Evolutionary conservation across 2,329 filamentous ascomycete species (phyloP).

Genomic region (Aureobasidium sp.): DNA sequence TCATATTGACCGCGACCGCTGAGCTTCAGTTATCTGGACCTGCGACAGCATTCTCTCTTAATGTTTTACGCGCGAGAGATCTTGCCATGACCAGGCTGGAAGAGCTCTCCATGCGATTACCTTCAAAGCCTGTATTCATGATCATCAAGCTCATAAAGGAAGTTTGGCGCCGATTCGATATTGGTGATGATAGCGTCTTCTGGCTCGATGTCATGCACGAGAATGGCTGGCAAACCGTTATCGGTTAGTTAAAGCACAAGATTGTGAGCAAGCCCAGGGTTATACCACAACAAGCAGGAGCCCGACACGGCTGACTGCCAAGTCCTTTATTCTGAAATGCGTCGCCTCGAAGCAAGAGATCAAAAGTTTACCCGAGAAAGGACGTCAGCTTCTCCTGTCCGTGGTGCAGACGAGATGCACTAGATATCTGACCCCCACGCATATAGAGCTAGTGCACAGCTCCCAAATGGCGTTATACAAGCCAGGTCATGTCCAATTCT

Average conservation of each 20-base stretch:
- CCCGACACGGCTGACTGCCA: neutral
- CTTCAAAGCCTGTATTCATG: slow-evolving; percentile 43
- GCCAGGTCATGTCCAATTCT: too few relatives aligned
- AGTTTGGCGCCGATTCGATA: slow-evolving; percentile 44
- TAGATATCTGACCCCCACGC: neutral
- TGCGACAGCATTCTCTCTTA: slow-evolving; percentile 12
- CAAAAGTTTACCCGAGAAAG: neutral
- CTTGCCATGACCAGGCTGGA: slow-evolving; percentile 41
- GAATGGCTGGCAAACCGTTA: slow-evolving; percentile 49
- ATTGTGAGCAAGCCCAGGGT: neutral
- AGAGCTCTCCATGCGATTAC: slow-evolving; percentile 35
- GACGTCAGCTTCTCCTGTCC: neutral
- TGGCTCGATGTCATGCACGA: slow-evolving; percentile 53
- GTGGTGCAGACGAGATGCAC: neutral
- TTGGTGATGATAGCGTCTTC: slow-evolving; percentile 40
- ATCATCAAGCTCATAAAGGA: slow-evolving; percentile 43
- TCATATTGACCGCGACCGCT: slow-evolving; percentile 44
- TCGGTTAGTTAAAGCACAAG: slow-evolving; percentile 29
- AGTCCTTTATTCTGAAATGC: neutral
- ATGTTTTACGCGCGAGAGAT: slow-evolving; percentile 35
- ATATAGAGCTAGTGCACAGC: neutral
- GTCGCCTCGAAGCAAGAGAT: neutral
- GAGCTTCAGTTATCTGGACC: slow-evolving; percentile 37
- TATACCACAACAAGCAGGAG: neutral
- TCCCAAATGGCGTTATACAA: neutral